A percentile compares a stretch with the other conserved stretches of the same genome.
These are phyloP conservation scores for Apophysomyces sp. DNA, from an alignment of 371 early-diverging fungal species.

Conservation along the genomic window DNA sequence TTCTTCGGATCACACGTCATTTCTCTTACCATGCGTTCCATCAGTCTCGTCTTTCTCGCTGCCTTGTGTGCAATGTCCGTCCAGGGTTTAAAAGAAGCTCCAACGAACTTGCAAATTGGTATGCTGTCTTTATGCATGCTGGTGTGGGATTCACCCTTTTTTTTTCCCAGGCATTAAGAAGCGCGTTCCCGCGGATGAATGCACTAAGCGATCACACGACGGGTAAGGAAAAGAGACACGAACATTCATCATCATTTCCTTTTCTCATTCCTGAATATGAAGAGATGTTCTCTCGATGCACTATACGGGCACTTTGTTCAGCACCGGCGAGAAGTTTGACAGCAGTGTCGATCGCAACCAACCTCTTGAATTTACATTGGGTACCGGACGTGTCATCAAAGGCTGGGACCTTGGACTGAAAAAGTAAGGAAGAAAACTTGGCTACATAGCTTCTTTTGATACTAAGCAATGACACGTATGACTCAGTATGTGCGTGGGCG, in stretches of 20 bases:
- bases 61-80: neutral
- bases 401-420: slow-evolving; percentile 85
- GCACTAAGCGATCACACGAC: slow-evolving; percentile 39
- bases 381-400: slow-evolving; percentile 64
- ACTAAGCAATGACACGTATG: too few species aligned
- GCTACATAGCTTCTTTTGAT: too few species aligned
- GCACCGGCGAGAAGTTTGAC: slow-evolving; percentile 76
- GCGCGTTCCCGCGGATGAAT: slow-evolving; percentile 45
- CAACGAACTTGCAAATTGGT: slow-evolving; percentile 62
- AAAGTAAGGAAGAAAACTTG: too few species aligned
- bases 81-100: slow-evolving; percentile 48
- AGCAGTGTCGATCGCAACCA: slow-evolving; percentile 67
- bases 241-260: neutral
- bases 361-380: slow-evolving; percentile 76
- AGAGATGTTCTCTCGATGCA: slow-evolving; percentile 77
- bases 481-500: slow-evolving; percentile 89
- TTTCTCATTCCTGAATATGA: neutral
- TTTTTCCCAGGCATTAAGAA: slow-evolving; percentile 45
- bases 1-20: neutral
- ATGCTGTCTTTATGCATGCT: neutral
- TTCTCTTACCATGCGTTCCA: neutral
- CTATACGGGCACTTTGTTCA: slow-evolving; percentile 77
- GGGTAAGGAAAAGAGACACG: slow-evolving; percentile 40
- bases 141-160: neutral
- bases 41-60: neutral